These are phyloP conservation scores for Clarkia xantiana DNA, from an alignment of 345 rosid species.

Conservation along the genomic window DNA sequence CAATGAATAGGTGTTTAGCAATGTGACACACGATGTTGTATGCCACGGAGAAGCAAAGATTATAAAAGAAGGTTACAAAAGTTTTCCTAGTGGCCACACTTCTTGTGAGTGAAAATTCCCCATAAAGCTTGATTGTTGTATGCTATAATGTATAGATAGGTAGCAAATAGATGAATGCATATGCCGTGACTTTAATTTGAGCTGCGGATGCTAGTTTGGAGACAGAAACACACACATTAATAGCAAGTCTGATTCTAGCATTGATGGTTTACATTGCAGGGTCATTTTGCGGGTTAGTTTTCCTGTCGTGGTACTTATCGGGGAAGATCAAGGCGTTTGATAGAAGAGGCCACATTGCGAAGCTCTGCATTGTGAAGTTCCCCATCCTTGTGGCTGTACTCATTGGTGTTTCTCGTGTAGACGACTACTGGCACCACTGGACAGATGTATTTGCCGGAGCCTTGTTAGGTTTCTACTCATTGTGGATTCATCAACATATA, in stretches of 20 bases:
- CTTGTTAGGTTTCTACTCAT: conserved; percentile 3
- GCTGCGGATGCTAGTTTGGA: too few species aligned
- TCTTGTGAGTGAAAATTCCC: conserved; percentile 32
- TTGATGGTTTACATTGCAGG: conserved; percentile 15
- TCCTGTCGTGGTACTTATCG: conserved; percentile 27
- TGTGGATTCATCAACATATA: background rate
- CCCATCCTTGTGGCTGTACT: conserved; percentile 24
- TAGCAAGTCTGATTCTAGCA: too few species aligned
- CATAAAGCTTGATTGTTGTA: background rate
- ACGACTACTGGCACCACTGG: conserved; percentile 39
- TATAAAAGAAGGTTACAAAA: conserved; percentile 79
- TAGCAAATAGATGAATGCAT: background rate
- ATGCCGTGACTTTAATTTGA: too few species aligned
- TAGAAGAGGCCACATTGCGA: conserved; percentile 27
- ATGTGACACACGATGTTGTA: conserved; percentile 32
- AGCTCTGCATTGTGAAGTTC: conserved; percentile 22
- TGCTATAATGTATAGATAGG: background rate
- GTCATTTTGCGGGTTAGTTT: conserved; percentile 35
- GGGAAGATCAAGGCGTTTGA: conserved; percentile 32
- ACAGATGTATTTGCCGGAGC: conserved; percentile 35
- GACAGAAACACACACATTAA: too few species aligned
- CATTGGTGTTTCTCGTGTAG: conserved; percentile 30
- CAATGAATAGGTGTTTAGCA: background rate
- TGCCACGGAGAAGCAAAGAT: conserved; percentile 55
- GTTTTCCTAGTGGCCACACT: conserved; percentile 89